phyloP scores from a whole-genome alignment of 192 early-diverging fungal genomes.

The Linnemannia schmuckeri region DNA sequence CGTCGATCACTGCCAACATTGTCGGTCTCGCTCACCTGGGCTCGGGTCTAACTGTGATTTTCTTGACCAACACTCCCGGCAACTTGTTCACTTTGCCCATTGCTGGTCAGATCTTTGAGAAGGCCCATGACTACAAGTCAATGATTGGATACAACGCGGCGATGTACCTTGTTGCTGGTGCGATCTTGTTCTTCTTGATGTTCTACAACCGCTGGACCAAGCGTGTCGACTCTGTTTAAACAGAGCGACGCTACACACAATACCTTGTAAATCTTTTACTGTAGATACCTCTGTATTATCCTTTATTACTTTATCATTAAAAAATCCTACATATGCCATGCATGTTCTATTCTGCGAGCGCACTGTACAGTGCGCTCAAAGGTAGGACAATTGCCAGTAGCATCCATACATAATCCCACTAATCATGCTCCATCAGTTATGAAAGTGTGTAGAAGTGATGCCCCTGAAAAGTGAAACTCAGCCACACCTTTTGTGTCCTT shows the following conservation, averaged over 20 bases:
- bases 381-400: neutral
- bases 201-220: conserved; percentile 48
- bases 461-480: conserved; percentile 1
- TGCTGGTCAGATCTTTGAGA: conserved; percentile 46
- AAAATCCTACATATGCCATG: neutral
- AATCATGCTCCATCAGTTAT: no score
- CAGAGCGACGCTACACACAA: neutral
- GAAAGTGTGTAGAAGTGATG: neutral
- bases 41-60: conserved; percentile 57
- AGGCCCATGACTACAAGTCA: conserved; percentile 14
- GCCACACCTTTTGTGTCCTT: neutral
- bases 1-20: conserved; percentile 62
- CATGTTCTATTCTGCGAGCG: neutral
- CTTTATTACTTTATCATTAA: neutral
- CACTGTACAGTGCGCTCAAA: neutral
- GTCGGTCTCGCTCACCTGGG: conserved; percentile 61
- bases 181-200: conserved; percentile 35
- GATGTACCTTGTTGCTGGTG: conserved; percentile 18
- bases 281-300: conserved; percentile 5
- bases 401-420: no score
- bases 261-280: neutral
- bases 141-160: conserved; percentile 55
- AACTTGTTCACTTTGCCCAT: conserved; percentile 52
- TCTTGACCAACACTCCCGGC: conserved; percentile 53
- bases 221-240: conserved; percentile 27